A percentile compares a stretch with the other conserved stretches of the same genome.
phyloP scores from a whole-genome alignment of 768 basidiomycete species.

The Ramaria sp. region DNA sequence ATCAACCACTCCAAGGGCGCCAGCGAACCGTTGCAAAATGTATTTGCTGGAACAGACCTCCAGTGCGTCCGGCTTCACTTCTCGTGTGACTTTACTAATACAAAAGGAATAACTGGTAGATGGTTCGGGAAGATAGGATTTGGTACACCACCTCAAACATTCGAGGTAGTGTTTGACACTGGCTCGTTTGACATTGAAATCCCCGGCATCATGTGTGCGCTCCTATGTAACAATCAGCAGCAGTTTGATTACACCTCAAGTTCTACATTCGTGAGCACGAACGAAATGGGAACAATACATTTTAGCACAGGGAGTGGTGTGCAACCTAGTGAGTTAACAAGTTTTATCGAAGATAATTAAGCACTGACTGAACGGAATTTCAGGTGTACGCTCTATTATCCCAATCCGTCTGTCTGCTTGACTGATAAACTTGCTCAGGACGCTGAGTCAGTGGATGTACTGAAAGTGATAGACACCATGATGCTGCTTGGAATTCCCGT shows the following conservation, averaged over 20 bases:
- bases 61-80: slow-evolving; percentile 26
- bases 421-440: background rate
- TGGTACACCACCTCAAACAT: slow-evolving; percentile 42
- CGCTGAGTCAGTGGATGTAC: background rate
- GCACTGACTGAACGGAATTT: background rate
- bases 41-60: slow-evolving; percentile 48
- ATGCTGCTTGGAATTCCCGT: slow-evolving; percentile 34
- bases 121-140: slow-evolving; percentile 46
- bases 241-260: slow-evolving; percentile 39
- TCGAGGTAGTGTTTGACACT: slow-evolving; percentile 47
- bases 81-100: background rate
- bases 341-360: background rate
- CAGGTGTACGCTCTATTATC: background rate
- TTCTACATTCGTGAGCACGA: slow-evolving; percentile 39
- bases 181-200: slow-evolving; percentile 40
- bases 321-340: background rate
- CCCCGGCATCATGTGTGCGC: slow-evolving; percentile 39
- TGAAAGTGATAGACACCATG: slow-evolving; percentile 34
- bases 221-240: slow-evolving; percentile 32
- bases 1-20: background rate
- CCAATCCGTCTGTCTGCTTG: background rate
- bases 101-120: slow-evolving; percentile 17
- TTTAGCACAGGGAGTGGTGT: slow-evolving; percentile 35
- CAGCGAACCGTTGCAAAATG: slow-evolving; percentile 12
- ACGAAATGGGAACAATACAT: slow-evolving; percentile 32